These are phyloP conservation scores for Poronia punctata DNA, from an alignment of 495 filamentous ascomycete species.

Conservation along the genomic window DNA sequence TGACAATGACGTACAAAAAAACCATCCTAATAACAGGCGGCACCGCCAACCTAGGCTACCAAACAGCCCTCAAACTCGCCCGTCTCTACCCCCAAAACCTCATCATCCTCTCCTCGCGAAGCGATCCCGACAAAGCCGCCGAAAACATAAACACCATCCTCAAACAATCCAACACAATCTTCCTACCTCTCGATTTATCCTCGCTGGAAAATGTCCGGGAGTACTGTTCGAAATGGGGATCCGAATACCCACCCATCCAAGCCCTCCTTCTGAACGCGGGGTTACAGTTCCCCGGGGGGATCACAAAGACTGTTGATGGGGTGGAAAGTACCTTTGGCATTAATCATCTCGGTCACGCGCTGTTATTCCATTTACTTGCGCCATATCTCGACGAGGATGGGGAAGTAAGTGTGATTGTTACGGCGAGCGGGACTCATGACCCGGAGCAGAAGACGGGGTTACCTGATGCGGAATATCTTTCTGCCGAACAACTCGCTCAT, in stretches of 20 bases:
- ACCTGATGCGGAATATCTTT: constrained; percentile 33
- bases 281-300: constrained; percentile 29
- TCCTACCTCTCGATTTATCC: constrained; percentile 35
- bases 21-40: no score
- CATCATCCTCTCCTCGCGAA: constrained; percentile 37
- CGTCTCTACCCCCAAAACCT: constrained; percentile 31
- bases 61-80: constrained; percentile 40
- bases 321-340: constrained; percentile 31
- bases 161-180: constrained; percentile 32
- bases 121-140: constrained; percentile 31
- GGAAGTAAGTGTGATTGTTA: constrained; percentile 31
- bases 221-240: constrained; percentile 29
- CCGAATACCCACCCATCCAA: constrained; percentile 34
- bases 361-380: constrained; percentile 57
- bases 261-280: constrained; percentile 40
- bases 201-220: constrained; percentile 28
- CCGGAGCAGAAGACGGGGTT: constrained; percentile 29
- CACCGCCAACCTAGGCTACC: constrained; percentile 40
- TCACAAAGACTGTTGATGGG: constrained; percentile 30
- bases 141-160: constrained; percentile 31
- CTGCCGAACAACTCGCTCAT: constrained; percentile 24
- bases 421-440: constrained; percentile 31
- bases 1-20: no score
- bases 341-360: constrained; percentile 39
- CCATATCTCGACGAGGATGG: constrained; percentile 46